phyloP scores from a whole-genome alignment of 768 basidiomycete species.

The Lactarius tabidus region DNA sequence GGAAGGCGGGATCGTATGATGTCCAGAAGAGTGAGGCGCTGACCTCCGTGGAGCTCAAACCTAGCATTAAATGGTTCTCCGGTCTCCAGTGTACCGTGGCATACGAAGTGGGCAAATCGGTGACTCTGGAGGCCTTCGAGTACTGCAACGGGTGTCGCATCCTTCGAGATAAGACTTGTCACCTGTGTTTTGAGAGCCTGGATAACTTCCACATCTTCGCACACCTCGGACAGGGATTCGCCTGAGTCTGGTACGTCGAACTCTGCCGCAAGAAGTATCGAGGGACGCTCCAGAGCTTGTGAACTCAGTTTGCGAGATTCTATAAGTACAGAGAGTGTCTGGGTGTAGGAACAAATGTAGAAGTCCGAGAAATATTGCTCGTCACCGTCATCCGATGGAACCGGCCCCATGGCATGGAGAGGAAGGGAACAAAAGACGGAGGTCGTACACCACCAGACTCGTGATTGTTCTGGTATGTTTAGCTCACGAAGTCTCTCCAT shows the following conservation, averaged over 20 bases:
- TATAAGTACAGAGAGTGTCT: slow-evolving; percentile 13
- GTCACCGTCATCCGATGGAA: background rate
- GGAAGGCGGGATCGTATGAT: slow-evolving; percentile 7
- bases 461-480: slow-evolving; percentile 9
- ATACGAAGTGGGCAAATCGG: slow-evolving; percentile 8
- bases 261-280: background rate
- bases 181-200: background rate
- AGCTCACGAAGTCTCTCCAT: background rate
- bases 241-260: background rate
- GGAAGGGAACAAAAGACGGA: slow-evolving; percentile 13
- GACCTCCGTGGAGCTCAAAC: slow-evolving; percentile 1
- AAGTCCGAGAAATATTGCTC: slow-evolving; percentile 9
- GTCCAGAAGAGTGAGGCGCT: slow-evolving; percentile 4
- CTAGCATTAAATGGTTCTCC: slow-evolving; percentile 8
- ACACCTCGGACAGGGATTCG: background rate
- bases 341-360: slow-evolving; percentile 20
- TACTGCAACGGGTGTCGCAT: background rate
- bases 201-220: background rate
- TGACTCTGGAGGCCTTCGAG: background rate
- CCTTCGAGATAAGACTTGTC: background rate
- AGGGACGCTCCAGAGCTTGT: background rate
- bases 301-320: background rate
- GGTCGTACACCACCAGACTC: slow-evolving; percentile 24
- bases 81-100: slow-evolving; percentile 10
- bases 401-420: slow-evolving; percentile 13